These are phyloP conservation scores for Sporothrix phasma DNA, from an alignment of 2,329 filamentous ascomycete genomes.

Conservation along the genomic window DNA sequence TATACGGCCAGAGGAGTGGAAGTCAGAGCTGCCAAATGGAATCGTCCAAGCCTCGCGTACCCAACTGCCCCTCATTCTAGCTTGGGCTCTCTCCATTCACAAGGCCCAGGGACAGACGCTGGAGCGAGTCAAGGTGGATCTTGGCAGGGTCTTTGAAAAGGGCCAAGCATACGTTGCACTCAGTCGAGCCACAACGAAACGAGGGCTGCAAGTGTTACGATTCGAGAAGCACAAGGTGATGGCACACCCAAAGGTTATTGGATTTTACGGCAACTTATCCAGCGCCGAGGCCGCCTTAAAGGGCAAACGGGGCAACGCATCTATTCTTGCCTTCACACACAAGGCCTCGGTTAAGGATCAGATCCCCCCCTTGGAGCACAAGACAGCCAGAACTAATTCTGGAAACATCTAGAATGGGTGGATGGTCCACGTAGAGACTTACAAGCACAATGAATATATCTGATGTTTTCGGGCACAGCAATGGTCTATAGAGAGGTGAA, in stretches of 20 bases:
- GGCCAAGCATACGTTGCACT: conserved; percentile 96
- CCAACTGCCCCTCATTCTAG: conserved; percentile 80
- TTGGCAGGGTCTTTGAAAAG: conserved; percentile 89
- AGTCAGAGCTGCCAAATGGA: conserved; percentile 90
- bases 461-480: too few relatives aligned
- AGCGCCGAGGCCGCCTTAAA: conserved; percentile 47
- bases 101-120: conserved; percentile 95
- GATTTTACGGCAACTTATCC: conserved; percentile 76
- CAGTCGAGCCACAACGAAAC: conserved; percentile 80
- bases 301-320: conserved; percentile 23
- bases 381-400: not conserved
- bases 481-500: too few relatives aligned
- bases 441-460: too few relatives aligned
- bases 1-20: conserved; percentile 85
- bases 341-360: conserved; percentile 29
- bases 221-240: conserved; percentile 90
- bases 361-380: not conserved
- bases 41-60: conserved; percentile 82
- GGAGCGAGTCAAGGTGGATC: conserved; percentile 86
- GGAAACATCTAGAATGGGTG: not conserved
- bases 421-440: too few relatives aligned
- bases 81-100: conserved; percentile 95
- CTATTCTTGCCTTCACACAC: conserved; percentile 34
- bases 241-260: conserved; percentile 78
- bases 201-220: conserved; percentile 74